A percentile compares a stretch with the other conserved stretches of the same genome.
Evolutionary conservation across 371 early-diverging fungal species (phyloP).

Genomic region (Umbelopsis sp.): DNA sequence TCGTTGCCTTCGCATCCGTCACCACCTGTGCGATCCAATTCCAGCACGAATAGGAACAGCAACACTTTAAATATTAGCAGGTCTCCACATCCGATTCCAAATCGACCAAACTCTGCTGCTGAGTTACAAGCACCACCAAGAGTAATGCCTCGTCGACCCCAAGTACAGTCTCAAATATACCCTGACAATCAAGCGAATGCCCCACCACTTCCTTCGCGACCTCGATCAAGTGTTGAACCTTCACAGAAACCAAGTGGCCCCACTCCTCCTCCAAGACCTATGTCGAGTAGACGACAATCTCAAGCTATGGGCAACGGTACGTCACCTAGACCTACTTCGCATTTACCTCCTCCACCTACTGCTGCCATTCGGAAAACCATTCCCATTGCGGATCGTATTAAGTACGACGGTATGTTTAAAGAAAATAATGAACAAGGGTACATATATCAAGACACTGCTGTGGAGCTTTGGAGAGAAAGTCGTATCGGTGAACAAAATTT

Average conservation of each 20-base stretch:
- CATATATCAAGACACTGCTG: slow-evolving; percentile 17
- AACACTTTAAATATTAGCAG: not conserved
- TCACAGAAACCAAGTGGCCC: not conserved
- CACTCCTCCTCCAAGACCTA: slow-evolving; percentile 1
- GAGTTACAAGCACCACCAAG: not conserved
- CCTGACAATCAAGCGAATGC: not conserved
- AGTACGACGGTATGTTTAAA: not conserved
- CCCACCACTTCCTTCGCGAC: slow-evolving; percentile 22
- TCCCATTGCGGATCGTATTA: not conserved
- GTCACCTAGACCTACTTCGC: not conserved
- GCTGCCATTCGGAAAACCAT: not conserved
- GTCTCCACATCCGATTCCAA: no score
- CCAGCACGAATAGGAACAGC: not conserved
- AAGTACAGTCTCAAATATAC: slow-evolving; percentile 15
- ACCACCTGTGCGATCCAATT: not conserved
- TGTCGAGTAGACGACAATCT: not conserved
- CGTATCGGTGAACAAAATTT: slow-evolving; percentile 1
- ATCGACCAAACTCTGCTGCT: not conserved
- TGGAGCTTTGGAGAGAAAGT: slow-evolving; percentile 22
- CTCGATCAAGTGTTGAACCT: slow-evolving; percentile 11
- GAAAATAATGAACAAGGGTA: slow-evolving; percentile 12
- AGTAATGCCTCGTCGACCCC: slow-evolving; percentile 5
- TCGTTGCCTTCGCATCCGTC: not conserved
- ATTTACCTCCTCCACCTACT: not conserved
- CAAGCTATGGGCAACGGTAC: not conserved